A percentile compares a stretch with the other conserved stretches of the same genome.
Evolutionary conservation across 2,329 filamentous ascomycete species (phyloP).

Genomic region (Chalaropsis ovoidea): DNA sequence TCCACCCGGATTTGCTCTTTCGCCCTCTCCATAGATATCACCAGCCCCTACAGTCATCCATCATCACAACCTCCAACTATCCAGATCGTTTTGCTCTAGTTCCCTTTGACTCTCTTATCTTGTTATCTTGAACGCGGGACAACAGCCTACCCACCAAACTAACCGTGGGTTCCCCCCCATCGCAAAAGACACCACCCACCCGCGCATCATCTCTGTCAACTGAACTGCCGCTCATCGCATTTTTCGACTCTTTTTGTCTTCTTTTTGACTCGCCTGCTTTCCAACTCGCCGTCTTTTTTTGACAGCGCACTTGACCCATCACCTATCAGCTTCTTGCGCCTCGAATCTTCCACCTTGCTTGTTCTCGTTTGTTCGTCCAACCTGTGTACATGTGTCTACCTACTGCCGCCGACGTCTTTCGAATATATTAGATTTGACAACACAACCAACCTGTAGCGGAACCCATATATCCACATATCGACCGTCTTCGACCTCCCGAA

Average conservation of each 20-base stretch:
- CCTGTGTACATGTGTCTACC: slow-evolving; percentile 35
- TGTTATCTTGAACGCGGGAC: not conserved
- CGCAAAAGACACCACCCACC: not conserved
- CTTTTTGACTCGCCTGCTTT: not conserved
- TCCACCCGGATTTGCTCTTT: not conserved
- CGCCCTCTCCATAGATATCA: slow-evolving; percentile 3
- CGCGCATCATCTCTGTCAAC: not conserved
- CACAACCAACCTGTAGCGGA: slow-evolving; percentile 26
- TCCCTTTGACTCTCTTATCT: slow-evolving; percentile 12
- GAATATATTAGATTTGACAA: slow-evolving; percentile 35
- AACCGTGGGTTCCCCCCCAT: not conserved
- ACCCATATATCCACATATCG: not conserved
- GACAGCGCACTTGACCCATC: not conserved
- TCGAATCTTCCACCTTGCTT: not conserved
- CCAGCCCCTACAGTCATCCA: not conserved
- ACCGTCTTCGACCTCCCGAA: not conserved
- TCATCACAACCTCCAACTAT: not conserved
- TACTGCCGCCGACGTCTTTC: slow-evolving; percentile 32
- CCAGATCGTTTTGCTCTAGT: not conserved
- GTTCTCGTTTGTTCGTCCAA: not conserved
- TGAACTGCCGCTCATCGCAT: not conserved
- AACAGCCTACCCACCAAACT: not conserved
- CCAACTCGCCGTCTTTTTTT: too few species aligned
- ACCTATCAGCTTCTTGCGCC: slow-evolving; percentile 9
- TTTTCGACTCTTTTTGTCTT: not conserved